Base-by-base conservation (phyloP, 1,284 basidiomycete genomes). In the Meira nashicola region DNA sequence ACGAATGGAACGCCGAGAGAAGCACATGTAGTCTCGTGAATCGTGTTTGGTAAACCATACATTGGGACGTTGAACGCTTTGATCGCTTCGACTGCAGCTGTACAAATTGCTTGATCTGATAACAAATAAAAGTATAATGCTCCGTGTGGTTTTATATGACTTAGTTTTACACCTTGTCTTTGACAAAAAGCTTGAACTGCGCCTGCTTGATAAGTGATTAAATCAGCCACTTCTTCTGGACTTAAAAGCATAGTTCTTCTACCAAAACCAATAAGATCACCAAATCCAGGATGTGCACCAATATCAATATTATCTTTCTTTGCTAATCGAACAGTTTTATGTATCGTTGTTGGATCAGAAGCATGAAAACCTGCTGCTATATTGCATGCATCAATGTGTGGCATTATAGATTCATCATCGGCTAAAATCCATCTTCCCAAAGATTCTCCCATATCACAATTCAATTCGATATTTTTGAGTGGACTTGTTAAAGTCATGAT, bases 51-150 rank as follows among this genome's bases (percentile, higher is more conserved):
- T 19, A 65, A 51, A 3, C 64, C 64, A 25, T 65, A 65, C 7
- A 65, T 48, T 11, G 60, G 60, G 1, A 65, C 57, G 8, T 52
- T 47, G 7, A 64, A 47, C 10, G 60, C 48, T 53, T 65, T 63
- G 57, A 65, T 65, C 1, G 61, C 64, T 38, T 57, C 54, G 43
- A 55, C 54, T 1, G 64, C 64, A 8, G 60, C 61, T 4, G 37
- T 41, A 25, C 64, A 65, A 23, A 60, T 49, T 17, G 21, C 53
- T 33, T 55, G 44, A 25, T 53, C 54, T 44, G 56, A 54, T 25
- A 60, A 54, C 21, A 65, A 57, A 14, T 65, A 65, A n/a, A 63
- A 65, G 58, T 65, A 65, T 1, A 65, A 53, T 11, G 60, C 60
- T 40, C 60, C 63, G 25, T 63, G 60, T 19, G 61, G 60, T 55